phyloP scores from a whole-genome alignment of 805 yeast genomes.

The Kurtzmaniella cleridarum region DNA sequence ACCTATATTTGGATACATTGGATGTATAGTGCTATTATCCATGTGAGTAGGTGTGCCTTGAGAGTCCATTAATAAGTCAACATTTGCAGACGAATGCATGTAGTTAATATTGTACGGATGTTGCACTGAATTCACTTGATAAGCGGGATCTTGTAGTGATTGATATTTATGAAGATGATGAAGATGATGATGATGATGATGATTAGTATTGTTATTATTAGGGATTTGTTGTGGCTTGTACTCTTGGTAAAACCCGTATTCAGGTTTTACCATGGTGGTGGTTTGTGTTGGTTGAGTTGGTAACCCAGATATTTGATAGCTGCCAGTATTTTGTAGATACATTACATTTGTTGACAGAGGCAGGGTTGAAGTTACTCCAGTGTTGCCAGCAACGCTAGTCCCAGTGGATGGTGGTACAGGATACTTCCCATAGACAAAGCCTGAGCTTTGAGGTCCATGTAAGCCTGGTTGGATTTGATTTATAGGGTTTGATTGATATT shows the following conservation, averaged over 20 bases:
- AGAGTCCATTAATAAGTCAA: constrained; percentile 10
- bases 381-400: too few relatives aligned
- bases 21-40: constrained; percentile 4
- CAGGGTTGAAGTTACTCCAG: too few relatives aligned
- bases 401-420: too few relatives aligned
- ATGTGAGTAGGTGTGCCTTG: background rate
- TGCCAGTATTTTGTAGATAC: too few relatives aligned
- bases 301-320: background rate
- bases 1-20: constrained; percentile 1
- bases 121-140: constrained; percentile 1
- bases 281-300: background rate
- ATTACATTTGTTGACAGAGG: too few relatives aligned
- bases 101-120: constrained; percentile 3
- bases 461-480: too few relatives aligned
- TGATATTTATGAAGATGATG: constrained; percentile 4
- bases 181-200: background rate
- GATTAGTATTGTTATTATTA: background rate
- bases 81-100: constrained; percentile 7
- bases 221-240: constrained; percentile 1
- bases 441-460: too few relatives aligned
- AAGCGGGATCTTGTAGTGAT: background rate
- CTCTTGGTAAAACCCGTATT: constrained; percentile 2
- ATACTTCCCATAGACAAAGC: too few relatives aligned
- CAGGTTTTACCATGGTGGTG: background rate
- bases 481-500: too few relatives aligned